Evolutionary conservation across 345 rosid species (phyloP).

Genomic region (Durio zibethinus): DNA sequence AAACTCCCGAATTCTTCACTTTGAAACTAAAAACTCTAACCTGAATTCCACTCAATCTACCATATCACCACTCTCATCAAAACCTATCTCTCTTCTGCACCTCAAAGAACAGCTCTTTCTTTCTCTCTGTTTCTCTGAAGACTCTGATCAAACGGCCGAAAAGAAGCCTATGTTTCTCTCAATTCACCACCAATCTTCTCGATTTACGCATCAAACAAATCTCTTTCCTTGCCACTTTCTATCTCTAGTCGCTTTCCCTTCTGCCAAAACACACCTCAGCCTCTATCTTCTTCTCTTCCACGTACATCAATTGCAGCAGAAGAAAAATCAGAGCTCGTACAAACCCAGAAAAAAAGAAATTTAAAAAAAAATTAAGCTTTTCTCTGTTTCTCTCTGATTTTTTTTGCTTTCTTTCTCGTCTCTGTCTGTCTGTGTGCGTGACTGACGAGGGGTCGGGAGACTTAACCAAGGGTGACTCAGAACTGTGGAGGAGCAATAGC

Average conservation of each 20-base stretch:
- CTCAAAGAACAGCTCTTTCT: neutral
- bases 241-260: constrained; percentile 27
- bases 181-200: constrained; percentile 27
- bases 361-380: neutral
- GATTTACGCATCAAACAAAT: constrained; percentile 26
- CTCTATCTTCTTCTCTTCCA: neutral
- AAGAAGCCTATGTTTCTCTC: constrained; percentile 11
- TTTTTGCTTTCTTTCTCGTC: constrained; percentile 15
- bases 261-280: constrained; percentile 14
- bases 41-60: constrained; percentile 6
- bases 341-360: neutral
- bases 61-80: neutral
- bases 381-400: constrained; percentile 19
- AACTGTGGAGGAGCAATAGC: constrained; percentile 34
- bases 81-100: neutral
- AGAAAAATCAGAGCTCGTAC: constrained; percentile 24
- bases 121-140: constrained; percentile 15
- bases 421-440: constrained; percentile 27
- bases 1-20: neutral
- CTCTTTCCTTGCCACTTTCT: constrained; percentile 1
- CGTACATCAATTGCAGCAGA: constrained; percentile 29
- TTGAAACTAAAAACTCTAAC: neutral
- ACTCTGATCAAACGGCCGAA: constrained; percentile 23
- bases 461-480: constrained; percentile 18
- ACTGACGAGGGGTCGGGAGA: constrained; percentile 13